These are phyloP conservation scores for Rehmannia glutinosa DNA, from an alignment of 257 asterid species.

Conservation along the genomic window DNA sequence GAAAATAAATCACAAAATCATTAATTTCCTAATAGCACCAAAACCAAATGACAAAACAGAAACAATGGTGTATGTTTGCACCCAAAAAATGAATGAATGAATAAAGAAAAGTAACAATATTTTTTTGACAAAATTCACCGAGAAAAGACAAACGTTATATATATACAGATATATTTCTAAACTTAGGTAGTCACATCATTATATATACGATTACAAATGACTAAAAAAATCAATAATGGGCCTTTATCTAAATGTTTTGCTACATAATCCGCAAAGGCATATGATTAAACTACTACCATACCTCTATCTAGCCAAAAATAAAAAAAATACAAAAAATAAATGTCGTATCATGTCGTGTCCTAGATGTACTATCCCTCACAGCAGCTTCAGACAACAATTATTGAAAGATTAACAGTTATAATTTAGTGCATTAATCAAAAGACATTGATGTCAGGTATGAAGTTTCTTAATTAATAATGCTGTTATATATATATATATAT, in stretches of 20 bases:
- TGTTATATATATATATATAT: not conserved
- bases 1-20: too few species aligned
- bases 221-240: not conserved
- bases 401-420: not conserved
- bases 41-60: too few species aligned
- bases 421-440: not conserved
- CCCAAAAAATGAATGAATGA: too few species aligned
- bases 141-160: too few species aligned
- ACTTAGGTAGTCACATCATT: slow-evolving; percentile 20
- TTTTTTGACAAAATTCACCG: too few species aligned
- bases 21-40: too few species aligned
- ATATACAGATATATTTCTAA: too few species aligned
- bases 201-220: not conserved
- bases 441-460: not conserved
- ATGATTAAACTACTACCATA: not conserved
- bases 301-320: not conserved
- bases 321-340: not conserved
- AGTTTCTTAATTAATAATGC: not conserved
- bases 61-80: too few species aligned
- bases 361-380: not conserved
- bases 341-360: slow-evolving; percentile 11
- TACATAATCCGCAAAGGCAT: not conserved
- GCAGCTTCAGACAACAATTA: slow-evolving; percentile 5
- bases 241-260: not conserved
- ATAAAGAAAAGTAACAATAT: too few species aligned